Percentiles rank a stretch among this genome's conserved stretches.
phyloP scores from a whole-genome alignment of 2,329 filamentous ascomycete genomes.

The Chaetothyriales sp. region DNA sequence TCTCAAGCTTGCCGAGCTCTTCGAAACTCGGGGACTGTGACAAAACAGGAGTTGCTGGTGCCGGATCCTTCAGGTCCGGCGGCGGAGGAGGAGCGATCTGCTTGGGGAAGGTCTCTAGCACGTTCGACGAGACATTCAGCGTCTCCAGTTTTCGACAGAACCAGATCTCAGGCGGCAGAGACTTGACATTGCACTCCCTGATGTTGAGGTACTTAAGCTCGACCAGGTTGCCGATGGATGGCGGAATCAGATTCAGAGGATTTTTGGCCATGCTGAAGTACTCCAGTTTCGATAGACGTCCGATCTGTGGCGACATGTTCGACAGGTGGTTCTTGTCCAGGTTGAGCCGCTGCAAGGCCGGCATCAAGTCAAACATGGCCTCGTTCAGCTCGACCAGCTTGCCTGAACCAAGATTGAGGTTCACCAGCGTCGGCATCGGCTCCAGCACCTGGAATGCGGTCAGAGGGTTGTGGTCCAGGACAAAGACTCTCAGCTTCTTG shows the following conservation, averaged over 20 bases:
- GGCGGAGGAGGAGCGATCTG: conserved; percentile 51
- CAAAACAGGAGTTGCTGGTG: conserved; percentile 34
- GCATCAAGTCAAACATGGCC: conserved; percentile 71
- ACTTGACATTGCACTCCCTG: conserved; percentile 81
- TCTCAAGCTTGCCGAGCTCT: conserved; percentile 54
- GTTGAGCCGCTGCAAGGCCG: conserved; percentile 72
- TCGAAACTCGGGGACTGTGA: conserved; percentile 58
- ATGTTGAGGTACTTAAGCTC: conserved; percentile 79
- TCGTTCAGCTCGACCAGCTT: conserved; percentile 81
- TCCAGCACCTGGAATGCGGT: conserved; percentile 77
- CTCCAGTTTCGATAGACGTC: conserved; percentile 66
- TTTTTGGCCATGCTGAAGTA: conserved; percentile 92
- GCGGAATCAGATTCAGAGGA: conserved; percentile 64
- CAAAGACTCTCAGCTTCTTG: conserved; percentile 63
- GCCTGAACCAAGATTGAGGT: conserved; percentile 76
- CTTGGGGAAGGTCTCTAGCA: conserved; percentile 81
- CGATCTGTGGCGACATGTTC: conserved; percentile 70
- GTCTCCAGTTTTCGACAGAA: conserved; percentile 80
- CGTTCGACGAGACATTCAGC: conserved; percentile 88
- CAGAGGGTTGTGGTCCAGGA: conserved; percentile 87
- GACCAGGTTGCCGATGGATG: conserved; percentile 72
- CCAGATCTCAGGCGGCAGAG: conserved; percentile 88
- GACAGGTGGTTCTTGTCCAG: conserved; percentile 95
- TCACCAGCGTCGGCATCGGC: conserved; percentile 65
- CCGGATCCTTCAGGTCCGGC: conserved; percentile 37